Percentiles rank a stretch among this genome's conserved stretches.
Evolutionary conservation across 2,329 filamentous ascomycete species (phyloP).

Genomic region (Colletotrichum liaoningense): DNA sequence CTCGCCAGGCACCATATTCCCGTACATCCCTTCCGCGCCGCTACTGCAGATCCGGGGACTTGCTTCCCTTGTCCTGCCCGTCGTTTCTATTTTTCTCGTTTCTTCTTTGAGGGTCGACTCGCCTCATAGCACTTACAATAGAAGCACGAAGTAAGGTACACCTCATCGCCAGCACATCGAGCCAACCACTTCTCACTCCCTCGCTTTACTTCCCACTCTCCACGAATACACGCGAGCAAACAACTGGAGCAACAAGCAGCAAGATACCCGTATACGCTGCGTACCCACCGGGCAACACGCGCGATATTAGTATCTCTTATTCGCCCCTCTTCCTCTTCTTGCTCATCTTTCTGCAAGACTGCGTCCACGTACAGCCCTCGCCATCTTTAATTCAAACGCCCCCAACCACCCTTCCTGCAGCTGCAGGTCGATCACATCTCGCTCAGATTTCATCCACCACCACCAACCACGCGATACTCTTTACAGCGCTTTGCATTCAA

Average conservation of each 20-base stretch:
- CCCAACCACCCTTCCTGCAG: constrained; percentile 24
- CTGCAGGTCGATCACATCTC: constrained; percentile 27
- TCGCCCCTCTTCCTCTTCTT: background rate
- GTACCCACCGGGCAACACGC: background rate
- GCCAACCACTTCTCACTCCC: background rate
- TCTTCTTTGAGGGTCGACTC: background rate
- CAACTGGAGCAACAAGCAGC: background rate
- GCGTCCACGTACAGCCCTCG: background rate
- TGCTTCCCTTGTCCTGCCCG: background rate
- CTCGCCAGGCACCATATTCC: constrained; percentile 10
- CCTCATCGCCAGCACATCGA: background rate
- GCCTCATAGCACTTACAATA: background rate
- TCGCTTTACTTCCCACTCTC: background rate
- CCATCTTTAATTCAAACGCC: background rate
- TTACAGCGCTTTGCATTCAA: background rate
- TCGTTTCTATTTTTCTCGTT: constrained; percentile 1
- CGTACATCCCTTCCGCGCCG: background rate
- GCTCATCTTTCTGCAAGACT: background rate
- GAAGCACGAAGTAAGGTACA: background rate
- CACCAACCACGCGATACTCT: constrained; percentile 7
- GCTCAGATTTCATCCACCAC: constrained; percentile 3
- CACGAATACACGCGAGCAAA: background rate
- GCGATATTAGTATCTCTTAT: background rate
- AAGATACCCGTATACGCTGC: background rate
- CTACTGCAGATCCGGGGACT: constrained; percentile 20